Base-by-base conservation (phyloP, 1,139 yeast genomes). In the Nakaseomyces bracarensis region DNA sequence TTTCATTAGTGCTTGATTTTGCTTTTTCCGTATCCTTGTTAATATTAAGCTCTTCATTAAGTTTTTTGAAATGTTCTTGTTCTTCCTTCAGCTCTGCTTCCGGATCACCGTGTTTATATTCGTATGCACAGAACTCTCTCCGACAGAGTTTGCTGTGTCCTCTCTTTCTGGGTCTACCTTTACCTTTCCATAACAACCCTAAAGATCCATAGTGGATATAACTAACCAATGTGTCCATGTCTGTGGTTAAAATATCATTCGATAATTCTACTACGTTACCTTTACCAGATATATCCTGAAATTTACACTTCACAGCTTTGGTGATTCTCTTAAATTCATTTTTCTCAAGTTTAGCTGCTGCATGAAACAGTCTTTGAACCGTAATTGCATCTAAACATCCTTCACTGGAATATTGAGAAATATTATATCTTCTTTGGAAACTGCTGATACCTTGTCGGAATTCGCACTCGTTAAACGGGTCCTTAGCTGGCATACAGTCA, bases 401-500 rank as follows among this genome's bases (percentile, higher is more conserved):
- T n/a, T 36, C 38, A 14, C 14, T 18, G 7, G 22, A 7, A 7
- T 37, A 14, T 13, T 19, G 15, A 3, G 22, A 6, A 1, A 83
- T 57, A 51, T 76, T 75, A 52, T 72, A 72, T 48, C 81, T 83
- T 58, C 77, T 82, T 57, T 84, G 93, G 56, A 82, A 83, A 49
- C 74, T 76, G 42, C 68, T 66, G 42, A 82, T 75, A 2, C 82
- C 80, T 40, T 79, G 62, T 41, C 78, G 70, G 47, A 79, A 78
- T 45, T 72, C 72, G 43, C 79, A 82, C 44, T 79, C 79, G 52
- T 85, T 94, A 59, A 82, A 79, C 0, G 95, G 89, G 57, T 89
- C 97, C 56, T 86, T 87, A 0, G 95, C 89, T 2, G 82, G 79
- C 49, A 79, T 84, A 48, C 86, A 77, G 23, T 82, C 82, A 1